These are phyloP conservation scores for Protomyces gravidus DNA, from an alignment of 1,139 yeast genomes.

Conservation along the genomic window DNA sequence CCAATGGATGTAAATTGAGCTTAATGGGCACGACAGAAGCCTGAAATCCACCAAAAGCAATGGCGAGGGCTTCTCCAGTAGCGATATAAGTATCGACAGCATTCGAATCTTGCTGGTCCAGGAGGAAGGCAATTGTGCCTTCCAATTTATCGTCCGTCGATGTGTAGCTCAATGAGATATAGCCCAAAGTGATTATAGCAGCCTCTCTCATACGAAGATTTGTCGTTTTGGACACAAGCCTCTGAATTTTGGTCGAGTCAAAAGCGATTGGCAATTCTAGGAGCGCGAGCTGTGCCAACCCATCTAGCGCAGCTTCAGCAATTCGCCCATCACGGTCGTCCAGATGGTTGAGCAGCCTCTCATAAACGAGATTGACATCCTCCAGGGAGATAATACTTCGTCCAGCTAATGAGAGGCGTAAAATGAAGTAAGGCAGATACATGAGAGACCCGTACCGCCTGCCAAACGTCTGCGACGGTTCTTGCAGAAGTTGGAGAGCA, in stretches of 20 bases:
- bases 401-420: neutral
- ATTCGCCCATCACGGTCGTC: neutral
- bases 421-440: neutral
- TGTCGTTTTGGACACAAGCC: neutral
- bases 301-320: neutral
- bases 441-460: neutral
- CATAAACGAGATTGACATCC: neutral
- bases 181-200: neutral
- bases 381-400: neutral
- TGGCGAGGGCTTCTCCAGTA: conserved; percentile 77
- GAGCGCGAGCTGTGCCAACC: neutral
- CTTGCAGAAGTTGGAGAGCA: neutral
- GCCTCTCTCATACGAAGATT: neutral
- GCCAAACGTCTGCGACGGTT: neutral
- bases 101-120: neutral
- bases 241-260: neutral
- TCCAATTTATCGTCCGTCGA: neutral
- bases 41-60: conserved; percentile 71
- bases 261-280: neutral
- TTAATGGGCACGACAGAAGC: conserved; percentile 54
- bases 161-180: neutral
- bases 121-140: neutral
- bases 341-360: neutral
- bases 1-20: conserved; percentile 47
- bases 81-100: conserved; percentile 46